Conservation (phyloP, 192 early-diverging fungal genomes). For the Rhizophagus sp. region DNA sequence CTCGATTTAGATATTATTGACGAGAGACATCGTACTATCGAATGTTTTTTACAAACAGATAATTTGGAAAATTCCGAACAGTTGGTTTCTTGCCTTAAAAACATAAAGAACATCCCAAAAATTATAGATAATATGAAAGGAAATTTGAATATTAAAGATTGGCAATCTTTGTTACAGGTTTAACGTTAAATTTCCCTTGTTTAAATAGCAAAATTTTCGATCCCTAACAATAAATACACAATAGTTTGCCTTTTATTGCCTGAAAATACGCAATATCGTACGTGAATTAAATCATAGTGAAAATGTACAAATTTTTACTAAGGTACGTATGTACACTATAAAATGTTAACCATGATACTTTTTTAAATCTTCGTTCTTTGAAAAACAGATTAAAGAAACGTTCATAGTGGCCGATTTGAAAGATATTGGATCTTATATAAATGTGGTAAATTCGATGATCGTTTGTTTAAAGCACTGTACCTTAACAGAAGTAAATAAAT, state of each 20-base stretch:
- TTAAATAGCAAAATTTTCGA: neutral
- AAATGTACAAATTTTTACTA: constrained; percentile 29
- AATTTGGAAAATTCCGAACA: constrained; percentile 45
- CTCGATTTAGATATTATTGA: constrained; percentile 48
- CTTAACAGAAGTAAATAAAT: neutral
- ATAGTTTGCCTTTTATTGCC: constrained; percentile 60
- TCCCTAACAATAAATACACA: neutral
- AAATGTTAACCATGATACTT: neutral
- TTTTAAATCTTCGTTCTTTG: neutral
- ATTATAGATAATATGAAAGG: constrained; percentile 46
- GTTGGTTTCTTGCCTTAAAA: constrained; percentile 44
- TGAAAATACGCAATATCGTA: constrained; percentile 47
- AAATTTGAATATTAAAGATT: constrained; percentile 53
- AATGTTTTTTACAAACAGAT: constrained; percentile 48
- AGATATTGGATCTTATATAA: constrained; percentile 56
- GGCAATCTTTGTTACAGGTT: constrained; percentile 65
- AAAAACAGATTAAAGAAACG: constrained; percentile 31
- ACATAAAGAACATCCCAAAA: constrained; percentile 52
- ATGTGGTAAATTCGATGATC: constrained; percentile 45
- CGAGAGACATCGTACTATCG: constrained; percentile 58
- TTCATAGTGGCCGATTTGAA: constrained; percentile 44
- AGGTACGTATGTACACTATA: constrained; percentile 24
- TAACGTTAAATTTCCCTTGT: neutral
- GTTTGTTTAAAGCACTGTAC: too few species aligned
- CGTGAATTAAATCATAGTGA: constrained; percentile 28